phyloP scores from a whole-genome alignment of 306 rosid genomes.

The Morella rubra region DNA sequence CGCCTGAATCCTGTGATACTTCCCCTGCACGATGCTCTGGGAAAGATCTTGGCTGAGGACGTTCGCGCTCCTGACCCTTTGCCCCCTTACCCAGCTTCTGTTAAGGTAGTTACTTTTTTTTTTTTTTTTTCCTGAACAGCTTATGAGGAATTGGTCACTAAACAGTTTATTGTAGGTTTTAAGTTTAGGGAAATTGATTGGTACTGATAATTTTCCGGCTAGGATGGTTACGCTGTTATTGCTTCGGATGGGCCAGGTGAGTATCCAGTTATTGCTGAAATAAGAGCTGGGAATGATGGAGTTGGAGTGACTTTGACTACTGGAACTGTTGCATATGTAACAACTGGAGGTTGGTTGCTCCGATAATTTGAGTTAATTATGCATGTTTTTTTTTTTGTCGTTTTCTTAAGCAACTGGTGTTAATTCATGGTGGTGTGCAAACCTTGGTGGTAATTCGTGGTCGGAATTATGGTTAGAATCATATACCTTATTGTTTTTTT shows the following conservation, averaged over 20 bases:
- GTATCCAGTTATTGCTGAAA: constrained; percentile 67
- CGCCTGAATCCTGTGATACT: constrained; percentile 58
- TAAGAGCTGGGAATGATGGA: constrained; percentile 81
- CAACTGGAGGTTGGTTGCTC: constrained; percentile 70
- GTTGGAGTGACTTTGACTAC: constrained; percentile 54
- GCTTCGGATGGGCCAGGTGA: constrained; percentile 89
- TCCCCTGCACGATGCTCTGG: constrained; percentile 65
- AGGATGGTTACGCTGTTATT: constrained; percentile 95
- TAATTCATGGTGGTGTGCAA: neutral
- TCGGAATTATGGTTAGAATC: too few relatives aligned
- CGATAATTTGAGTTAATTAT: neutral
- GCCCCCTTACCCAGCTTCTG: constrained; percentile 82
- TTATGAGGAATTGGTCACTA: neutral
- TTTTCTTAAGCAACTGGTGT: neutral
- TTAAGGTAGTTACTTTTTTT: constrained; percentile 43
- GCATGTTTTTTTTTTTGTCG: neutral
- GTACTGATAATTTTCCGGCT: neutral
- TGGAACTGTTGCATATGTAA: constrained; percentile 80
- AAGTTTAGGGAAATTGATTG: neutral
- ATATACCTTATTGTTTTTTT: too few relatives aligned
- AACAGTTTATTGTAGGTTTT: too few relatives aligned
- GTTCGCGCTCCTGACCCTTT: constrained; percentile 64
- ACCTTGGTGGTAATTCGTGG: too few relatives aligned
- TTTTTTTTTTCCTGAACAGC: neutral
- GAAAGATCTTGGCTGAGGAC: constrained; percentile 71